A percentile compares a stretch with the other conserved stretches of the same genome.
phyloP scores from a whole-genome alignment of 2,329 filamentous ascomycete genomes.

The Neurospora sp. region DNA sequence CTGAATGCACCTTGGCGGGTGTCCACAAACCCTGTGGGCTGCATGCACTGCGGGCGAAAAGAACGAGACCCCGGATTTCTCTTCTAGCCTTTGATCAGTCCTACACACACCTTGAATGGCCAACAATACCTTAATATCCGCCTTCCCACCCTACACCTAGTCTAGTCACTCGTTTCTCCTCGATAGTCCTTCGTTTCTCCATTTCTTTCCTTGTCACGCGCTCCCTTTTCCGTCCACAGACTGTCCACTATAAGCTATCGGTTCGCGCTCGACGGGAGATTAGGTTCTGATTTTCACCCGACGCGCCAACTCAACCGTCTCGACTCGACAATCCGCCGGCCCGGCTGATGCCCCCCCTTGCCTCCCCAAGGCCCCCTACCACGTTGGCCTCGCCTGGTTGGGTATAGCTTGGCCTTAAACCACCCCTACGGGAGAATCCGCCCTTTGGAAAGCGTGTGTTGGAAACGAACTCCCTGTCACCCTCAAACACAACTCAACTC shows the following conservation, averaged over 20 bases:
- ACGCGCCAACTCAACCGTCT: neutral
- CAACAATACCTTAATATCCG: neutral
- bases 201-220: neutral
- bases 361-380: neutral
- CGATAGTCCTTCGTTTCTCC: neutral
- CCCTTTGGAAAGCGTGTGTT: slow-evolving; percentile 1
- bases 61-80: neutral
- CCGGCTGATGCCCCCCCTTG: neutral
- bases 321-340: neutral
- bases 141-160: neutral
- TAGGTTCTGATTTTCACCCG: neutral
- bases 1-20: neutral
- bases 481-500: slow-evolving; percentile 18
- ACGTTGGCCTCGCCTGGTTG: neutral
- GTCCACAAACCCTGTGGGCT: neutral
- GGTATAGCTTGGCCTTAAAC: neutral
- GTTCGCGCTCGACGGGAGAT: neutral
- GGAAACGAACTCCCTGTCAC: slow-evolving; percentile 15
- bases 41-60: neutral
- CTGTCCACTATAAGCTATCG: neutral
- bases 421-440: neutral
- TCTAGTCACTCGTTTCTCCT: neutral
- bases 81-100: neutral
- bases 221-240: neutral
- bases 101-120: neutral